A percentile compares a stretch with the other conserved stretches of the same genome.
Conservation (phyloP, 1,284 basidiomycete species). For the Austroboletus niveus region DNA sequence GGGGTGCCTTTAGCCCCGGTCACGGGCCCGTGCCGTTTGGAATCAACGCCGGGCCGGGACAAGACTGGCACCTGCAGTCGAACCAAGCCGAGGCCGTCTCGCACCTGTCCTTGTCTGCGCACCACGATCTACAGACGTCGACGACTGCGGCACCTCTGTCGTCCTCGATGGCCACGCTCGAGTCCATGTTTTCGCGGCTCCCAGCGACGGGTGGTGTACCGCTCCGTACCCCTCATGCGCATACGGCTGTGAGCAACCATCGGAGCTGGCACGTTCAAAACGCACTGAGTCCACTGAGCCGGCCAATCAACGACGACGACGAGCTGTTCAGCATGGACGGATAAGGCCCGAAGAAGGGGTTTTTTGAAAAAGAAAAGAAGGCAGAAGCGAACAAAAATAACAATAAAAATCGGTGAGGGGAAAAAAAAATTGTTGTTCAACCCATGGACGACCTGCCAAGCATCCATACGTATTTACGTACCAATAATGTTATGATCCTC, state of each 20-base stretch:
- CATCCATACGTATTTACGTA: conserved; percentile 24
- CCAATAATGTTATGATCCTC: conserved; percentile 24
- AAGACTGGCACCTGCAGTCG: conserved; percentile 31
- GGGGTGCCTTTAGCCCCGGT: conserved; percentile 29
- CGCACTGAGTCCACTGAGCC: conserved; percentile 52
- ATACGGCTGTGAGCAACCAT: conserved; percentile 34
- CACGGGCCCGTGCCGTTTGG: conserved; percentile 32
- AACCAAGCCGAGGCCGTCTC: conserved; percentile 28
- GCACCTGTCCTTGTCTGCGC: conserved; percentile 27
- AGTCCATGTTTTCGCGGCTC: conserved; percentile 49
- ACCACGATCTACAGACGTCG: conserved; percentile 9
- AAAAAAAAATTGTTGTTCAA: conserved; percentile 4
- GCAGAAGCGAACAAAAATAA: background rate
- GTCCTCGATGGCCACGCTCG: conserved; percentile 36
- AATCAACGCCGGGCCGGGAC: conserved; percentile 27
- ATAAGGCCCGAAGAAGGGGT: conserved; percentile 16
- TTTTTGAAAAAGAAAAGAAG: background rate
- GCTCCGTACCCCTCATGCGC: conserved; percentile 38
- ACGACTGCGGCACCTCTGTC: conserved; percentile 8
- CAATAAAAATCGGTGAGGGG: background rate
- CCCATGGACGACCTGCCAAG: conserved; percentile 13
- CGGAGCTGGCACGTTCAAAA: conserved; percentile 39
- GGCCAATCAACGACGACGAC: conserved; percentile 60
- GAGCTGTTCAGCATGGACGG: conserved; percentile 69
- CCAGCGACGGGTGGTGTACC: conserved; percentile 26